Conservation (phyloP, 352 stramenopile species). For the Globisporangium irregulare region DNA sequence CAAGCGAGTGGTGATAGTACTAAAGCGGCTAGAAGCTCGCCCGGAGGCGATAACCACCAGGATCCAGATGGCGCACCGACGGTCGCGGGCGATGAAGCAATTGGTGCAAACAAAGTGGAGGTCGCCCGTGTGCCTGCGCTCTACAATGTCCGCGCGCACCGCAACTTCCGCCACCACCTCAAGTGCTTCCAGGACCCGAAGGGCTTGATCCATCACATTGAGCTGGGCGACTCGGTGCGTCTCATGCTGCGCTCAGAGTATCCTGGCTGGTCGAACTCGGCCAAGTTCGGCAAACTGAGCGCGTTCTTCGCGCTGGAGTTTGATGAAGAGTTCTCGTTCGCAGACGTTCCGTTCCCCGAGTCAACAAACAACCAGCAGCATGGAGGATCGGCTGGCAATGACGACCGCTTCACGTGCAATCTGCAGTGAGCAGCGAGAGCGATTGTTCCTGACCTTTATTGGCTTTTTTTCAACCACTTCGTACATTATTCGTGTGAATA, state of each 20-base stretch:
- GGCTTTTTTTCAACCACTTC: too few species aligned
- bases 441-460: too few species aligned
- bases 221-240: conserved; percentile 39
- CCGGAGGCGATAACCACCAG: too few species aligned
- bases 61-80: background rate
- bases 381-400: background rate
- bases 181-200: conserved; percentile 38
- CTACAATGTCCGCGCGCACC: conserved; percentile 51
- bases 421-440: background rate
- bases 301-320: conserved; percentile 49
- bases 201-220: conserved; percentile 34
- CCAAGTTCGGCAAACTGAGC: conserved; percentile 44
- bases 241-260: conserved; percentile 46
- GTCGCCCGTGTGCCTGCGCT: conserved; percentile 28
- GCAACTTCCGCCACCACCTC: conserved; percentile 52
- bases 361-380: background rate
- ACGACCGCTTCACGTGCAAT: background rate
- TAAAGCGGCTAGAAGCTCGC: background rate
- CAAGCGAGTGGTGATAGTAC: background rate
- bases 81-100: background rate
- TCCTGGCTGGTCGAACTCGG: conserved; percentile 57
- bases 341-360: background rate
- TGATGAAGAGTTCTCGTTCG: conserved; percentile 47
- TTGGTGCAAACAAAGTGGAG: conserved; percentile 11
- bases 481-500: too few species aligned